Evolutionary conservation across 1,284 basidiomycete species (phyloP).

Genomic region (Megacollybia platyphylla): DNA sequence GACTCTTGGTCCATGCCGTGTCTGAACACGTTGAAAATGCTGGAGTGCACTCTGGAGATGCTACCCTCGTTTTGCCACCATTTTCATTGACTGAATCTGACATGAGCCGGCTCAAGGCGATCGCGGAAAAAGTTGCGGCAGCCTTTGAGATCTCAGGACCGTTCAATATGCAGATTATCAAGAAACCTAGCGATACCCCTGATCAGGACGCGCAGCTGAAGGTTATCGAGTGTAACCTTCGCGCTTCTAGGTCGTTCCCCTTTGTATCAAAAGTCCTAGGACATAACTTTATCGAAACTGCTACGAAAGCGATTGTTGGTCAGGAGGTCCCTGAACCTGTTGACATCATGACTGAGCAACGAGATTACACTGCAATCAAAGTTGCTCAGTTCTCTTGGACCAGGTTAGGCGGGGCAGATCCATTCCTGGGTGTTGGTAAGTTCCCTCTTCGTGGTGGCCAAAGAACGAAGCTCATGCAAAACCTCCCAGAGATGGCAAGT

Average conservation of each 20-base stretch:
- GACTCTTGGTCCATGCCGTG: constrained; percentile 91
- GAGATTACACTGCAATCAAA: constrained; percentile 95
- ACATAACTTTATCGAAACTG: constrained; percentile 93
- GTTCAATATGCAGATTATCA: constrained; percentile 99
- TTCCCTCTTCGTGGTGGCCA: constrained; percentile 9
- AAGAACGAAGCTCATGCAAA: not conserved
- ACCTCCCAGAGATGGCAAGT: constrained; percentile 82
- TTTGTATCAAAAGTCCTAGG: constrained; percentile 98
- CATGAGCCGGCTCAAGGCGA: constrained; percentile 81
- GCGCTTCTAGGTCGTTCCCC: constrained; percentile 96
- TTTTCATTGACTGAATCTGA: constrained; percentile 72
- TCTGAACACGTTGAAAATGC: constrained; percentile 99
- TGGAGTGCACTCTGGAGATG: constrained; percentile 98
- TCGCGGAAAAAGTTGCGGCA: constrained; percentile 89
- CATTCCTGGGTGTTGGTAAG: constrained; percentile 89
- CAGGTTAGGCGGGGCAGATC: constrained; percentile 87
- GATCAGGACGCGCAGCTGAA: constrained; percentile 69
- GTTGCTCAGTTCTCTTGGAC: constrained; percentile 99
- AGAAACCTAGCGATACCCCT: constrained; percentile 50
- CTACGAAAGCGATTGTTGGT: constrained; percentile 85
- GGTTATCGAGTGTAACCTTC: constrained; percentile 98
- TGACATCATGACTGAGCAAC: constrained; percentile 86
- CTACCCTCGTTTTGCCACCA: constrained; percentile 95
- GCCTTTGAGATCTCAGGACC: constrained; percentile 97
- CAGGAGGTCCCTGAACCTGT: constrained; percentile 85